Evolutionary conservation across 805 yeast species (phyloP).

Genomic region (Clavispora carvajalis): DNA sequence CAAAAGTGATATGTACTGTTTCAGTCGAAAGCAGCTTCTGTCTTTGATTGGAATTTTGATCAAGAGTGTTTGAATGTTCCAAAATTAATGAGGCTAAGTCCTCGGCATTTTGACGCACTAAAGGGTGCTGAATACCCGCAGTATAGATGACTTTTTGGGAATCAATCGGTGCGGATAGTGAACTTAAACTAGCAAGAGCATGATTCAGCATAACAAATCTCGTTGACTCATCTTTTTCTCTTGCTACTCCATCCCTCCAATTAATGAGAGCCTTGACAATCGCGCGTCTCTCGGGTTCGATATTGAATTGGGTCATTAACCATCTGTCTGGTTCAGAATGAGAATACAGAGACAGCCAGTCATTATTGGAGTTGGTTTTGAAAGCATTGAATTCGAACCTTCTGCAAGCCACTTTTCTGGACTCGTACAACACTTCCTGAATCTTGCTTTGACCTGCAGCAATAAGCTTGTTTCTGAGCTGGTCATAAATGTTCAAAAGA

Average conservation of each 20-base stretch:
- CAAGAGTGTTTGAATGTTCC: not conserved
- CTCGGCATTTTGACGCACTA: constrained; percentile 53
- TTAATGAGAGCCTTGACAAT: constrained; percentile 57
- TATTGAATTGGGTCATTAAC: constrained; percentile 58
- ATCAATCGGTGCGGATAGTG: constrained; percentile 41
- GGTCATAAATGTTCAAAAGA: constrained; percentile 72
- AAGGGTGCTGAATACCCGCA: not conserved
- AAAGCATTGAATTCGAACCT: constrained; percentile 77
- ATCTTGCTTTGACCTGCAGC: constrained; percentile 35
- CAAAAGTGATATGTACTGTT: not conserved
- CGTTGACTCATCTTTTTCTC: constrained; percentile 76
- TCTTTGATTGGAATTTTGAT: not conserved
- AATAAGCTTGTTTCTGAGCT: constrained; percentile 58
- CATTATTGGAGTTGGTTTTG: constrained; percentile 35
- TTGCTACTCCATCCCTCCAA: constrained; percentile 82
- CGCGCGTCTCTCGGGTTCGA: constrained; percentile 49
- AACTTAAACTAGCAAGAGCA: constrained; percentile 56
- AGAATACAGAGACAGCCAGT: constrained; percentile 45
- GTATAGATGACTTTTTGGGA: not conserved
- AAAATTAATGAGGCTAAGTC: constrained; percentile 54
- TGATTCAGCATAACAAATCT: constrained; percentile 83
- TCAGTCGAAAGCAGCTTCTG: not conserved
- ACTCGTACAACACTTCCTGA: constrained; percentile 62
- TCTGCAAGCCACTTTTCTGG: constrained; percentile 73
- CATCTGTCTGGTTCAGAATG: constrained; percentile 42